A percentile compares a stretch with the other conserved stretches of the same genome.
Conservation (phyloP, 179 eudicot genomes). For the Gypsophila paniculata region DNA sequence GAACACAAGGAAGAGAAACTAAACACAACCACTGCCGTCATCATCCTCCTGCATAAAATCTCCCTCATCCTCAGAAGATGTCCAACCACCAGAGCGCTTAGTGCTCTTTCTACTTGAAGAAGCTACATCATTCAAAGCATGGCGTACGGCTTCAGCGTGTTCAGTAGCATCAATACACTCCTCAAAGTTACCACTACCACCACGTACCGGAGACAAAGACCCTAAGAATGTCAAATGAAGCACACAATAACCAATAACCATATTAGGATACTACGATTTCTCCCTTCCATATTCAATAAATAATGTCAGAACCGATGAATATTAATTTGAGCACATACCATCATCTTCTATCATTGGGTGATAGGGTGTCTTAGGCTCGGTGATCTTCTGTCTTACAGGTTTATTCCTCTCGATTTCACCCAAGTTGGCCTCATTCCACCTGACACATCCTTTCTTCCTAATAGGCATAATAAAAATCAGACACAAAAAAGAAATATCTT, state of each 20-base stretch:
- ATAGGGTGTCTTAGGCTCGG: constrained; percentile 98
- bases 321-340: constrained; percentile 32
- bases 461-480: background rate
- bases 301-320: background rate
- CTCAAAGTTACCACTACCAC: constrained; percentile 36
- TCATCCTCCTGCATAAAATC: constrained; percentile 72
- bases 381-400: constrained; percentile 94
- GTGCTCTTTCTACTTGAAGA: constrained; percentile 50
- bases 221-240: constrained; percentile 36
- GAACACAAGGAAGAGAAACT: background rate
- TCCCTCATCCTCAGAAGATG: constrained; percentile 79
- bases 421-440: constrained; percentile 82
- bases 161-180: constrained; percentile 42
- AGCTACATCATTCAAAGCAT: constrained; percentile 60
- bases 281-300: background rate
- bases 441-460: constrained; percentile 54
- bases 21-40: constrained; percentile 45
- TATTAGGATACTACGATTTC: background rate
- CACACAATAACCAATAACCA: background rate
- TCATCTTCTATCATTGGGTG: constrained; percentile 82
- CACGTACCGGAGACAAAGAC: constrained; percentile 58
- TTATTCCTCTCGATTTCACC: constrained; percentile 87
- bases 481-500: too few relatives aligned
- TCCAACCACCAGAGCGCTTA: constrained; percentile 49
- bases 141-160: constrained; percentile 54